Base-by-base conservation (phyloP, 2,329 filamentous ascomycete genomes). In the Aciculosporium take region DNA sequence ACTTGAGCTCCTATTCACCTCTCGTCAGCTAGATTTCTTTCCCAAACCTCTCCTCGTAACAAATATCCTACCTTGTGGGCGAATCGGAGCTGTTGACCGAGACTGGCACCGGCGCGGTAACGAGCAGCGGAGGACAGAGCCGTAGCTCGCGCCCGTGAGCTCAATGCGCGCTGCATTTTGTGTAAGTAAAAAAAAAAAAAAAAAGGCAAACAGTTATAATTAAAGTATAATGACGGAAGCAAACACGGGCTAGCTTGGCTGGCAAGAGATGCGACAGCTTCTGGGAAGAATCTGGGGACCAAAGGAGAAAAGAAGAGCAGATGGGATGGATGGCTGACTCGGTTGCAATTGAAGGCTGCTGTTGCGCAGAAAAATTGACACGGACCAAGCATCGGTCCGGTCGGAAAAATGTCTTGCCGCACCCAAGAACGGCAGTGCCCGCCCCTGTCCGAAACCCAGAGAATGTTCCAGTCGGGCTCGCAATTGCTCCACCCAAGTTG, bases 91-190 rank as follows among this genome's bases (percentile, higher is more conserved):
- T 96, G 89, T 66, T 94, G 86, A 54, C 85, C 71, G 56, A 85
- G 64, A 55, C 76, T 73, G 56, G 74, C 65, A 57, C 69, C 67
- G 46, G 79, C 69, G 56, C 79, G 77, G 63, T 80, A 71, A 60
- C 74, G 76, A 55, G 78, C 68, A 62, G 73, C 74, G 61, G 81
- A 75, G 50, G 79, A 81, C 56, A 89, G 78, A 71, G 81, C 78
- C 53, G 86, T 84, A 61, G 85, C 79, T 71, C 86, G 74, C 57
- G 83, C 71, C 62, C 77, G 74, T 55, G 84, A 85, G 62, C 84
- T 78, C 61, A 98, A 76, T 68, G 87, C 87, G 68, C 91, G 85
- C 77, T 98, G 91, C 91, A 98, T 98, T 65, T 84, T 17, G 8
- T 39, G 29, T 39, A n/a, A 15, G 25, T 40, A 68, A 58, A 50